A percentile compares a stretch with the other conserved stretches of the same genome.
phyloP scores from a whole-genome alignment of 1,284 basidiomycete species.

The Golubevia pallescens region DNA sequence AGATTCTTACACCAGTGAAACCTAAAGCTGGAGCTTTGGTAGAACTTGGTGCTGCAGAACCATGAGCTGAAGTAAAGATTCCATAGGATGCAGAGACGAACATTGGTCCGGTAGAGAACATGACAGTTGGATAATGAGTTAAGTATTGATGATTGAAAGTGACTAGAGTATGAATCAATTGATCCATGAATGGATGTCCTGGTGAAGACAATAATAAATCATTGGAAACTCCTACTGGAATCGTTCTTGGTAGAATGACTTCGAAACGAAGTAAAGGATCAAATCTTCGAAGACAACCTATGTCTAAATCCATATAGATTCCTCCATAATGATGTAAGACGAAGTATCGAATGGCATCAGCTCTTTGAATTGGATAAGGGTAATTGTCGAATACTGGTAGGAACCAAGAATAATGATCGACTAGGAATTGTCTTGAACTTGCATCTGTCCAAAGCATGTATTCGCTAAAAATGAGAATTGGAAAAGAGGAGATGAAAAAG shows the following conservation, averaged over 20 bases:
- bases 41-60: constrained; percentile 31
- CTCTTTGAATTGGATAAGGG: constrained; percentile 91
- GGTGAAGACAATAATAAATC: constrained; percentile 92
- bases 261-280: constrained; percentile 87
- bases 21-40: constrained; percentile 38
- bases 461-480: constrained; percentile 63
- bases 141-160: constrained; percentile 93
- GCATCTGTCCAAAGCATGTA: constrained; percentile 98
- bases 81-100: constrained; percentile 61
- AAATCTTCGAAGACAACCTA: constrained; percentile 87
- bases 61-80: constrained; percentile 41
- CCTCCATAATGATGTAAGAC: constrained; percentile 94
- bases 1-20: constrained; percentile 69
- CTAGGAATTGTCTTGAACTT: constrained; percentile 85
- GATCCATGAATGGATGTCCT: constrained; percentile 85
- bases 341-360: constrained; percentile 97
- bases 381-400: constrained; percentile 90
- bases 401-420: constrained; percentile 86
- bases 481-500: too few relatives aligned
- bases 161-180: constrained; percentile 85
- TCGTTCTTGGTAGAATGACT: constrained; percentile 89
- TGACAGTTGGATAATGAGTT: constrained; percentile 97
- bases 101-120: constrained; percentile 90
- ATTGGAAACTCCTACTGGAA: constrained; percentile 86
- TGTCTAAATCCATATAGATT: constrained; percentile 94